Base-by-base conservation (phyloP, 257 asterid species). In the Osmanthus fragrans region DNA sequence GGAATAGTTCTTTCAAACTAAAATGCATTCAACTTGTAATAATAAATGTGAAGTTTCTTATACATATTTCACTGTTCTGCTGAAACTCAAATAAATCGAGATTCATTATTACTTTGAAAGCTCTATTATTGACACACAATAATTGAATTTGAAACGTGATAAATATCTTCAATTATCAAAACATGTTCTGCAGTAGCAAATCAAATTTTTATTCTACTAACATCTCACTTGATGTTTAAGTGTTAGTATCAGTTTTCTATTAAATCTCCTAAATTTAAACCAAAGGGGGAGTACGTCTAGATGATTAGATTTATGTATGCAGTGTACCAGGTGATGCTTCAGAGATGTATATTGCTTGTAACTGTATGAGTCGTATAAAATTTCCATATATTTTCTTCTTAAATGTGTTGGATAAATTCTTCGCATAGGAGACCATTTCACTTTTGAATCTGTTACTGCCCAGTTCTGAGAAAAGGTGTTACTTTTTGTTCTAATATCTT, bases 341-440 rank as follows among this genome's bases (percentile, higher is more conserved):
- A 7, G 33, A 63, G 16, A 58, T 58, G 4, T 58, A 56, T 58
- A 7, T 23, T 21, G 16, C 16, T 8, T 58, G 67, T 51, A 51
- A 6, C 27, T 36, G 29, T 49, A 36, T 2, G 70, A 19, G 54
- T 18, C 37, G 58, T 45, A 54, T 60, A 32, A 30, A 34, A 33
- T 63, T 75, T 42, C 42, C 67, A 13, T 68, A 5, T 30, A 32
- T 66, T 56, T 56, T 56, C 40, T 64, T 63, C 77, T 34, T 77
- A 12, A 40, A 25, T 30, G 56, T 11, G 34, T 42, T 73, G 15
- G 75, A 40, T 56, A 56, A 73, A 67, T 25, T 68, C 32, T 47
- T 79, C 54, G 56, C 56, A 56, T 56, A 56, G 1, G 4, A 56
- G 66, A 32, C 72, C 49, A 65, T 23, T 54, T 73, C 47, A 30